A percentile compares a stretch with the other conserved stretches of the same genome.
Evolutionary conservation across 2,329 filamentous ascomycete species (phyloP).

Genomic region (Fusarium scirpi): DNA sequence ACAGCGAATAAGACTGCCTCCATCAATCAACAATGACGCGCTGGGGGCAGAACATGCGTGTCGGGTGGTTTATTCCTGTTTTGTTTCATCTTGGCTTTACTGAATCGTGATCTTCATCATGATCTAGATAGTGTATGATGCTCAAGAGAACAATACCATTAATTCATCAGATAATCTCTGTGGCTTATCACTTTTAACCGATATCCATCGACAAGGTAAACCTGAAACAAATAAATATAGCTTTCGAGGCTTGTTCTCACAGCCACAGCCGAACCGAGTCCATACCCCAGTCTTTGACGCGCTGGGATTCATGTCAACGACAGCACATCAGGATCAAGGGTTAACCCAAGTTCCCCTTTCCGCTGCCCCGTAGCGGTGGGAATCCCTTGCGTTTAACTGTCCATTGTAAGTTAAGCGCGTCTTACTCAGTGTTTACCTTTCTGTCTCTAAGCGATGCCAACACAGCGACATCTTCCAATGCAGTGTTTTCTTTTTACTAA

Average conservation of each 20-base stretch:
- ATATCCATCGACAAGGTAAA: background rate
- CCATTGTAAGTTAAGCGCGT: background rate
- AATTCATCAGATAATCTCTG: background rate
- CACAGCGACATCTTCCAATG: too few species aligned
- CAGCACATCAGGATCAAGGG: too few species aligned
- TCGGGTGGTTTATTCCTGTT: conserved; percentile 1
- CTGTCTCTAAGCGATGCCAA: background rate
- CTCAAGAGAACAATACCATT: background rate
- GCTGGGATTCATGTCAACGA: too few species aligned
- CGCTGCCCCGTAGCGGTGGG: background rate
- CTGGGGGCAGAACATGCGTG: background rate
- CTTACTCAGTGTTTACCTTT: background rate
- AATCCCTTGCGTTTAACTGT: background rate
- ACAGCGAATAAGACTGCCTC: conserved; percentile 10
- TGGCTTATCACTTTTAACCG: background rate
- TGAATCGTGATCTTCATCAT: background rate
- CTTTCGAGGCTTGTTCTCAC: conserved; percentile 1
- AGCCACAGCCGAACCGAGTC: background rate
- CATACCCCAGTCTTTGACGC: background rate
- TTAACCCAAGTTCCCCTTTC: too few species aligned
- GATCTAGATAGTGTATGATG: background rate
- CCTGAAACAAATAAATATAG: conserved; percentile 18
- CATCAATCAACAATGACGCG: conserved; percentile 16
- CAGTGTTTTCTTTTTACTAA: background rate
- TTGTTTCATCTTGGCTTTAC: conserved; percentile 4